Percentiles rank a stretch among this genome's conserved stretches.
phyloP scores from a whole-genome alignment of 2,329 filamentous ascomycete genomes.

The Cladosporium sp. region DNA sequence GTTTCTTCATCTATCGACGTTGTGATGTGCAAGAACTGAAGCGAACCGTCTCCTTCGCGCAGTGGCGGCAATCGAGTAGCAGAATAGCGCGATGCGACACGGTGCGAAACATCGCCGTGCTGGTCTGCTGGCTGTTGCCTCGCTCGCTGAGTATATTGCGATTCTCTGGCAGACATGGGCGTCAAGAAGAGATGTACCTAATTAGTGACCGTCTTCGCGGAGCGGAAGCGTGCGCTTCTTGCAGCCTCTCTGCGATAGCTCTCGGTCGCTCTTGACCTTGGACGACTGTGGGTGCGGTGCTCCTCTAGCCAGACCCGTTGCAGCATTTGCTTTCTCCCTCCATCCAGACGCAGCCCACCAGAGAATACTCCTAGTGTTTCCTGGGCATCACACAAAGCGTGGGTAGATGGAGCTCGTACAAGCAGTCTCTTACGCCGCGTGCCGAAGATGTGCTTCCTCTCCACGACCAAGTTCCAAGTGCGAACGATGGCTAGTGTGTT shows the following conservation, averaged over 20 bases:
- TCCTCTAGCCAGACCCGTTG: not conserved
- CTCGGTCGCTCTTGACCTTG: not conserved
- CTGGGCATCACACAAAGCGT: not conserved
- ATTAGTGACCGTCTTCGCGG: not conserved
- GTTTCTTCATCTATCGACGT: not conserved
- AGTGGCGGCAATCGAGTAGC: not conserved
- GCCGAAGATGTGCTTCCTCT: not conserved
- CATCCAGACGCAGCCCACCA: not conserved
- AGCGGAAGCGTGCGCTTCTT: not conserved
- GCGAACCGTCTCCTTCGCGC: not conserved
- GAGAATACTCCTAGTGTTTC: not conserved
- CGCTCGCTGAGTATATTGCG: not conserved
- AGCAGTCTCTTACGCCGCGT: not conserved
- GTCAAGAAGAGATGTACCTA: too few species aligned
- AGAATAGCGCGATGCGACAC: not conserved
- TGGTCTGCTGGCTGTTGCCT: not conserved
- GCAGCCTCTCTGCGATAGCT: not conserved
- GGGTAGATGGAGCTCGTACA: not conserved
- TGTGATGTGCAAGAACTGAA: not conserved
- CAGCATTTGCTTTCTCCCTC: not conserved
- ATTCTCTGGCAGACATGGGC: too few species aligned
- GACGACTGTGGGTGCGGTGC: too few species aligned
- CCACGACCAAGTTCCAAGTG: not conserved
- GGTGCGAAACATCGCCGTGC: not conserved
- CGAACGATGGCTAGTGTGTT: not conserved